Percentiles rank a stretch among this genome's conserved stretches.
Evolutionary conservation across 148 eudicot species (phyloP).

Genomic region (Fagopyrum esculentum): DNA sequence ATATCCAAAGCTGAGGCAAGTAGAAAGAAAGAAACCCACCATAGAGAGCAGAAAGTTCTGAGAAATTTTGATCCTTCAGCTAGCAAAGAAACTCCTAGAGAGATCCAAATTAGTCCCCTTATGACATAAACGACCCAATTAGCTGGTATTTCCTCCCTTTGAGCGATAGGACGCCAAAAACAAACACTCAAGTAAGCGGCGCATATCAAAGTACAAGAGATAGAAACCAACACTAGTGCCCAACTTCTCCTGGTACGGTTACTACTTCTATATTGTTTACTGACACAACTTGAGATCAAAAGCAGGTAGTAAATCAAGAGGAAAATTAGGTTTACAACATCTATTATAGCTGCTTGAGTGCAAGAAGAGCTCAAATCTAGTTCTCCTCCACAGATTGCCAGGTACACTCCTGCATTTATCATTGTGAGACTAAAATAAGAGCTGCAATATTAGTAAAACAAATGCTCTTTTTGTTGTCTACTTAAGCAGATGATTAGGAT

Average conservation of each 20-base stretch:
- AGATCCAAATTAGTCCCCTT: conserved; percentile 44
- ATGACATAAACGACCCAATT: conserved; percentile 24
- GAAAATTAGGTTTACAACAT: conserved; percentile 33
- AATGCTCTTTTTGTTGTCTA: not conserved
- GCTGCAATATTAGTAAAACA: not conserved
- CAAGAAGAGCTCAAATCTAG: conserved; percentile 25
- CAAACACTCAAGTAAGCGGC: conserved; percentile 27
- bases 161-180: conserved; percentile 14
- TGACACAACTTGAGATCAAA: conserved; percentile 16
- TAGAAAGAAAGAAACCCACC: conserved; percentile 48
- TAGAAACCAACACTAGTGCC: conserved; percentile 20
- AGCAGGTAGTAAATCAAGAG: conserved; percentile 27
- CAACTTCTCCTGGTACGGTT: conserved; percentile 20
- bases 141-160: conserved; percentile 10
- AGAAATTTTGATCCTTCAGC: conserved; percentile 32
- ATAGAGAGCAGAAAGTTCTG: conserved; percentile 25
- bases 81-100: conserved; percentile 33
- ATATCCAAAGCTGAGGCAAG: conserved; percentile 33
- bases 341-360: conserved; percentile 27
- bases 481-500: not conserved
- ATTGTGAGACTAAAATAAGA: not conserved
- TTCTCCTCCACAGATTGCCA: conserved; percentile 28
- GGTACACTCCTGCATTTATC: conserved; percentile 20
- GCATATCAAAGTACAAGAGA: conserved; percentile 34
- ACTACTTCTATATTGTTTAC: not conserved